Conservation (phyloP, 768 basidiomycete genomes). For the Russula virescens region DNA sequence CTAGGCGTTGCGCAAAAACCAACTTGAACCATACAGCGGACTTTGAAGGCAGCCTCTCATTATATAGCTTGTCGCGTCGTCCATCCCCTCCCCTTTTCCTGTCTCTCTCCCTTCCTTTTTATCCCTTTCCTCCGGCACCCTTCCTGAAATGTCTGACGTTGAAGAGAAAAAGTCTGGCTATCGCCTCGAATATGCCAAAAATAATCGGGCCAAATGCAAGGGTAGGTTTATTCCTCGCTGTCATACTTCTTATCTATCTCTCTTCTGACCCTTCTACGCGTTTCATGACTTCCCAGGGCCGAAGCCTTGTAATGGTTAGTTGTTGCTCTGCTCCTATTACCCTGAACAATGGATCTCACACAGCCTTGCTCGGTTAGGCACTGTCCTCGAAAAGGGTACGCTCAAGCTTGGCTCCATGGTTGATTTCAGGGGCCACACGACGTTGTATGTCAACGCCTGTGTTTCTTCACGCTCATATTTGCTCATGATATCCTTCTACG, state of each 20-base stretch:
- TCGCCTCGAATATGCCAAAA: slow-evolving; percentile 70
- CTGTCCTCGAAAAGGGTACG: slow-evolving; percentile 61
- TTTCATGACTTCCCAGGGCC: slow-evolving; percentile 45
- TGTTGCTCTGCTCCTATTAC: neutral
- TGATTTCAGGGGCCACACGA: slow-evolving; percentile 63
- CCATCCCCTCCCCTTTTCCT: slow-evolving; percentile 25
- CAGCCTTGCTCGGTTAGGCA: slow-evolving; percentile 42
- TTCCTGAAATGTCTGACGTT: slow-evolving; percentile 34
- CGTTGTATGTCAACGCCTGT: slow-evolving; percentile 45
- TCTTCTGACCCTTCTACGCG: slow-evolving; percentile 26
- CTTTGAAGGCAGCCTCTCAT: slow-evolving; percentile 30
- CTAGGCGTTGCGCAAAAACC: slow-evolving; percentile 16
- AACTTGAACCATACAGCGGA: slow-evolving; percentile 30
- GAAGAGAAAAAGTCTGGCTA: slow-evolving; percentile 55
- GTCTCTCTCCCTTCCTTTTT: slow-evolving; percentile 23
- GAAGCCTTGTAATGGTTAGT: slow-evolving; percentile 67
- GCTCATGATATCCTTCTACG: neutral
- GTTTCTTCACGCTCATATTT: neutral
- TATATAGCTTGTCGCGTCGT: slow-evolving; percentile 25
- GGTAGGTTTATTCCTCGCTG: slow-evolving; percentile 40
- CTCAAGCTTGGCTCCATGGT: slow-evolving; percentile 71
- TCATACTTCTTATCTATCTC: slow-evolving; percentile 25
- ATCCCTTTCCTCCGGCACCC: slow-evolving; percentile 3
- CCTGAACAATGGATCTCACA: slow-evolving; percentile 24
- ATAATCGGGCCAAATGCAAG: slow-evolving; percentile 71